Base-by-base conservation (phyloP, 2,329 filamentous ascomycete genomes). In the Endocalyx cinctus region DNA sequence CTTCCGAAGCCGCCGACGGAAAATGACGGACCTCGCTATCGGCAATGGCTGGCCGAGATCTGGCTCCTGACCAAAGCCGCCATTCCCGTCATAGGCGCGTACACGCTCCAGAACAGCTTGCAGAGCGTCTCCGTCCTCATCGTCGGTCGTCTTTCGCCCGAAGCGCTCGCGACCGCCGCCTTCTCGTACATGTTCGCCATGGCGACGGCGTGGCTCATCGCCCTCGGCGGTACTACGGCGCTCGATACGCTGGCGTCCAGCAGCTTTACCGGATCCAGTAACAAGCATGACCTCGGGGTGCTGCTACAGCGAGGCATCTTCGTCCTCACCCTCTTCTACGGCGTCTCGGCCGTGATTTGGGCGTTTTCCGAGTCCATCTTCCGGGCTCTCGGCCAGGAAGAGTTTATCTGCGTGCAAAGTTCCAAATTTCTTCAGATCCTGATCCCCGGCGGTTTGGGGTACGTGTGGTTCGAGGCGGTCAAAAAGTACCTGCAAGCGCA, bases 171-270 rank as follows among this genome's bases (percentile, higher is more conserved):
- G 0, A 85, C 83, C 0, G 82, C 86, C 1, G 87, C 87, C 1
- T 94, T 94, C 51, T 85, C 84, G 2, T 90, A 92, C 66, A 94
- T 94, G 87, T 94, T 94, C 48, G 87, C 87, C 34, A 88, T 90
- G 84, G 80, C 84, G 15, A 87, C 86, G 1, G 87, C 81, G 0
- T 94, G 87, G 87, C 72, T 94, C 23, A 84, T 94, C 38, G 87
- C 82, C 0, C 72, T 94, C 4, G 87, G 87, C 17, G 87, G 87
- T 6, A 89, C 86, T 0, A 94, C 86, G 1, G 87, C 87, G 0
- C 72, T 94, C 27, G 87, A 94, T 56, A 94, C 87, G 0, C 66
- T 94, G 16, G 87, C 85, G 2, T 89, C 85, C 0, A 86, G 82
- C 29, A 82, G 81, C 27, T 94, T 87, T 56, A 94, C 87, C 0